phyloP scores from a whole-genome alignment of 371 early-diverging fungal genomes.

The Conidiobolus incongruus region DNA sequence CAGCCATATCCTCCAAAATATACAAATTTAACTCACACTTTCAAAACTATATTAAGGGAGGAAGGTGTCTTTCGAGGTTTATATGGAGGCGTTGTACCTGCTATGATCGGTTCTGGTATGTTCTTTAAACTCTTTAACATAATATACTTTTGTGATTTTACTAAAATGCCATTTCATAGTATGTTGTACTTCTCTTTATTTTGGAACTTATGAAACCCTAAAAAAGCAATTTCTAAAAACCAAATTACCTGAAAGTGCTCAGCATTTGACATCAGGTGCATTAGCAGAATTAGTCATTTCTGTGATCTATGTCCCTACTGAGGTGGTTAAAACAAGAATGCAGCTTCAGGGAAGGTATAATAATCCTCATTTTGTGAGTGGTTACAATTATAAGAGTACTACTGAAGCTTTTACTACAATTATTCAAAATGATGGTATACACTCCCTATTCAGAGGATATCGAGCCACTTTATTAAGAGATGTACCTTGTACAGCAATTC shows the following conservation, averaged over 20 bases:
- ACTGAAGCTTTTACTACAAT: conserved; percentile 46
- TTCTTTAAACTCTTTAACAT: not conserved
- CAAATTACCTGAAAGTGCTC: conserved; percentile 26
- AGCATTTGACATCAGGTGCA: conserved; percentile 38
- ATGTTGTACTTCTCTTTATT: conserved; percentile 42
- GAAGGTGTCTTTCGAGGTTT: conserved; percentile 48
- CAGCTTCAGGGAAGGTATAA: conserved; percentile 61
- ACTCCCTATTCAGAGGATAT: conserved; percentile 40
- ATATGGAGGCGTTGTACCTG: conserved; percentile 47
- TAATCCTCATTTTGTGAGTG: conserved; percentile 48
- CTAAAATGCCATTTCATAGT: too few relatives aligned
- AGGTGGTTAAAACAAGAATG: conserved; percentile 47
- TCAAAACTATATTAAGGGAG: conserved; percentile 29
- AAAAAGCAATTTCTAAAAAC: conserved; percentile 32
- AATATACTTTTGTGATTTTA: not conserved
- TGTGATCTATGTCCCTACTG: conserved; percentile 51
- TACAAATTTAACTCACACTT: conserved; percentile 35
- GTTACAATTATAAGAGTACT: conserved; percentile 46
- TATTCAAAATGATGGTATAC: conserved; percentile 30
- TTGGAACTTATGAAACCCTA: conserved; percentile 45
- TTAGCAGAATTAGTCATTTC: conserved; percentile 51
- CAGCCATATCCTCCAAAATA: conserved; percentile 34
- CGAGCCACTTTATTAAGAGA: conserved; percentile 38
- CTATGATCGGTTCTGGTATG: conserved; percentile 46
- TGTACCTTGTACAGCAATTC: conserved; percentile 45